These are phyloP conservation scores for Claviceps monticola DNA, from an alignment of 2,329 filamentous ascomycete species.

Conservation along the genomic window DNA sequence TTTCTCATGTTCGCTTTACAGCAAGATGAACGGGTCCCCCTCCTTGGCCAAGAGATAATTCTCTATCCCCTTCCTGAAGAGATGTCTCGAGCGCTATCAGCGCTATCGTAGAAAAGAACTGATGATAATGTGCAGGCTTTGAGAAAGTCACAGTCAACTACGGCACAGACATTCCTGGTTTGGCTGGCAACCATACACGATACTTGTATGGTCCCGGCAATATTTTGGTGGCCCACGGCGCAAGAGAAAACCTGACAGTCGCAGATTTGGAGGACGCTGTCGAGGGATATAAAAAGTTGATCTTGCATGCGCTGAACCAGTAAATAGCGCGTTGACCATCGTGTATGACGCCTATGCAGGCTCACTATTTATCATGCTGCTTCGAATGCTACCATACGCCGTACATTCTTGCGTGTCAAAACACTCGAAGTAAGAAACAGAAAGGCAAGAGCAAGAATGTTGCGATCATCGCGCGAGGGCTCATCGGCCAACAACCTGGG, in stretches of 20 bases:
- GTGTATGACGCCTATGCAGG: background rate
- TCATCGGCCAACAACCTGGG: conserved; percentile 12
- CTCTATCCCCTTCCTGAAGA: background rate
- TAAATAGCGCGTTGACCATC: conserved; percentile 10
- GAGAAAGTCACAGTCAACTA: conserved; percentile 80
- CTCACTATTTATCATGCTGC: background rate
- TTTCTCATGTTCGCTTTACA: background rate
- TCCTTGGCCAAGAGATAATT: no score
- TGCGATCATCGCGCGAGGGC: no score
- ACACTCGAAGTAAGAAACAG: background rate
- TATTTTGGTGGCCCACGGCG: conserved; percentile 79
- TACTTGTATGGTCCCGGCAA: conserved; percentile 56
- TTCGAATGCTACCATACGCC: background rate
- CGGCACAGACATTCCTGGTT: conserved; percentile 77
- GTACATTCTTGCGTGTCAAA: no score
- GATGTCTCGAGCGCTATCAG: background rate
- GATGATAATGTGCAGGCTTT: conserved; percentile 40
- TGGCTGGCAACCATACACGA: conserved; percentile 52
- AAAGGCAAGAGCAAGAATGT: background rate
- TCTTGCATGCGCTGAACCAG: conserved; percentile 38
- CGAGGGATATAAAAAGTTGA: conserved; percentile 60
- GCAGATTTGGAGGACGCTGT: conserved; percentile 66
- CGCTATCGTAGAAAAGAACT: conserved; percentile 4
- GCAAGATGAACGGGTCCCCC: no score
- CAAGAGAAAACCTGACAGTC: conserved; percentile 66